A percentile compares a stretch with the other conserved stretches of the same genome.
phyloP scores from a whole-genome alignment of 176 grass and related monocot species.

The Rhynchospora tenuis region DNA sequence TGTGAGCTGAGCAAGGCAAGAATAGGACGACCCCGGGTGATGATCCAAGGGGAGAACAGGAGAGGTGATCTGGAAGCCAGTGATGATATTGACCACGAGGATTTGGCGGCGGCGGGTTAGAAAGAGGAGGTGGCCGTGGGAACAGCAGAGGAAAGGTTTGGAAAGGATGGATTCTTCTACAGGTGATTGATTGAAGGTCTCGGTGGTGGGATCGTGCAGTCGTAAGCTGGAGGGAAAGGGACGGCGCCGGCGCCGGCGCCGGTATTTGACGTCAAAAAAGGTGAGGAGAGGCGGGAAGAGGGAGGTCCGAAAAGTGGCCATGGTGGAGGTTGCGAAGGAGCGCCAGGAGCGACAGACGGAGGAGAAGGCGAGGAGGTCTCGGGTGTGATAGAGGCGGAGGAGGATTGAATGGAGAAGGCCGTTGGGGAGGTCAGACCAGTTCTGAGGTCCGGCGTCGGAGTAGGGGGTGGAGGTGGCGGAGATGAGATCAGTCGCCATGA shows the following conservation, averaged over 20 bases:
- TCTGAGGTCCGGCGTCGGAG: not conserved
- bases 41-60: conserved; percentile 14
- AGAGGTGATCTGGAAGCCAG: conserved; percentile 29
- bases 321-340: not conserved
- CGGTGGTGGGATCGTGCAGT: not conserved
- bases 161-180: not conserved
- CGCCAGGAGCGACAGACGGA: conserved; percentile 10
- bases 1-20: conserved; percentile 33
- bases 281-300: conserved; percentile 20
- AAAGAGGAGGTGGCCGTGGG: conserved; percentile 8
- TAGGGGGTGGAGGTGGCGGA: not conserved
- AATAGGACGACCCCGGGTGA: not conserved
- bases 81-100: conserved; percentile 39
- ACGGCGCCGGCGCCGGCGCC: not conserved
- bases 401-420: conserved; percentile 2
- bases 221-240: not conserved
- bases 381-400: not conserved
- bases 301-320: not conserved
- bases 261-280: not conserved
- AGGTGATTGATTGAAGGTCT: not conserved
- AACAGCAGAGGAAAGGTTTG: not conserved
- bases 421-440: not conserved
- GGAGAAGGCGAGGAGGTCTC: not conserved
- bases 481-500: not conserved
- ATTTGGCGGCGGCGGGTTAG: not conserved